Evolutionary conservation across 495 filamentous ascomycete species (phyloP), one percentile per base, ranked within the genome.

Genomic region (Tirmania nivea): DNA sequence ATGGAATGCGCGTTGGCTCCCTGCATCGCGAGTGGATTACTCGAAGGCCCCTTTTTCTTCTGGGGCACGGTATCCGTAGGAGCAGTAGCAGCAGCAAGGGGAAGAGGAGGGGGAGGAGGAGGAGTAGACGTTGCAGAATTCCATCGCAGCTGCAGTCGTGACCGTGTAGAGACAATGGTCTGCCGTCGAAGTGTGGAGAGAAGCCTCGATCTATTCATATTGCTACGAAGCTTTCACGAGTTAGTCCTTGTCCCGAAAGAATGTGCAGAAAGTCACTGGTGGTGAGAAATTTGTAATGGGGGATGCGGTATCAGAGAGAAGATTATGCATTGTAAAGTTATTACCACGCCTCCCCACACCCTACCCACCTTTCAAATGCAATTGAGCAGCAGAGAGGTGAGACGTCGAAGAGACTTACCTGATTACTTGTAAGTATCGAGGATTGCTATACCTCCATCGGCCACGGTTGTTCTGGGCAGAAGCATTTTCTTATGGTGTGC

Each of bases 281-380:
- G 12, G 39, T 14, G 17, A 45, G 39, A 8, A 45, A 4, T 14
- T 45, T 8, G 8, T 45, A 8, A 45, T 45, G 25, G 25, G 2
- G 25, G 25, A 31, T 31, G 25, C 11, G 35, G 54, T 49, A 53
- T 65, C 62, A 65, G 62, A 65, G 62, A 65, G 62, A 65, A 65
- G 62, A 65, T 65, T 63, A 61, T 31, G 25, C 25, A 31, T 62
- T 50, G 53, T 34, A 36, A 54, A 56, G 54, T 53, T 45, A 45
- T 19, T 45, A 45, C 39, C 39, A 19, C 12, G 39, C 3, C 4
- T 3, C 4, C 17, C 14, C 12, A 45, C 2, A 7, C 12, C 12
- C 39, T n/a, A 45, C 1, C 39, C 5, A 45, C 14, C 0, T 1
- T 45, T 45, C 4, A 19, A 14, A 14, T 19, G 39, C 12, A 19